Evolutionary conservation across 2,329 filamentous ascomycete genomes (phyloP).

Genomic region (Monosporascus sp.): DNA sequence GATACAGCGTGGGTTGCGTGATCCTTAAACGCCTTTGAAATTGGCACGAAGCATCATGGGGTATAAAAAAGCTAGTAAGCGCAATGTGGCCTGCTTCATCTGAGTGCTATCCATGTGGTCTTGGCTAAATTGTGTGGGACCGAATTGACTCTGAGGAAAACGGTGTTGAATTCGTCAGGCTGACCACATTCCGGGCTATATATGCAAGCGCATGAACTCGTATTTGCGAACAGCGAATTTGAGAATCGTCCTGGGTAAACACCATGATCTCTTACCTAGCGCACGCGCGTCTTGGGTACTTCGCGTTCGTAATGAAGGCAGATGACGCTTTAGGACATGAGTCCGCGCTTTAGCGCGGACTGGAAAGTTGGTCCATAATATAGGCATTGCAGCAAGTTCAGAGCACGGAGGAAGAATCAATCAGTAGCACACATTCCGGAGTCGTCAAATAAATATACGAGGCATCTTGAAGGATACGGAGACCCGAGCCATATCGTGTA

Average conservation of each 20-base stretch:
- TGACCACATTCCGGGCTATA: conserved; percentile 2
- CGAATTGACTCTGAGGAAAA: neutral
- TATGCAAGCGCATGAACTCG: conserved; percentile 3
- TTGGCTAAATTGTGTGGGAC: neutral
- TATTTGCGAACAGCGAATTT: conserved; percentile 6
- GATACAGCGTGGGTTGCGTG: neutral
- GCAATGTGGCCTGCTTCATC: neutral
- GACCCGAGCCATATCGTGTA: neutral
- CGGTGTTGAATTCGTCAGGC: neutral
- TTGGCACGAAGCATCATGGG: neutral
- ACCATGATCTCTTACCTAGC: neutral
- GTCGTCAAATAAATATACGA: no score
- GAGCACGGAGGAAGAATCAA: neutral
- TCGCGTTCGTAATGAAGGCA: neutral
- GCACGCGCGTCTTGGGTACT: neutral
- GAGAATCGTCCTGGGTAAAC: neutral
- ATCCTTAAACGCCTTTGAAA: neutral
- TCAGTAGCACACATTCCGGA: neutral
- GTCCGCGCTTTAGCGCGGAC: neutral
- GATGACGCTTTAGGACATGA: neutral
- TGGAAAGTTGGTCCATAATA: neutral
- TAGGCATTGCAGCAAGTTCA: neutral
- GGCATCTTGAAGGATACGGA: no score
- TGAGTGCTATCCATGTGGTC: neutral
- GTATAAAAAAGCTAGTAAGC: neutral